phyloP scores from a whole-genome alignment of 2,329 filamentous ascomycete genomes.

The Colletotrichum graminicola region DNA sequence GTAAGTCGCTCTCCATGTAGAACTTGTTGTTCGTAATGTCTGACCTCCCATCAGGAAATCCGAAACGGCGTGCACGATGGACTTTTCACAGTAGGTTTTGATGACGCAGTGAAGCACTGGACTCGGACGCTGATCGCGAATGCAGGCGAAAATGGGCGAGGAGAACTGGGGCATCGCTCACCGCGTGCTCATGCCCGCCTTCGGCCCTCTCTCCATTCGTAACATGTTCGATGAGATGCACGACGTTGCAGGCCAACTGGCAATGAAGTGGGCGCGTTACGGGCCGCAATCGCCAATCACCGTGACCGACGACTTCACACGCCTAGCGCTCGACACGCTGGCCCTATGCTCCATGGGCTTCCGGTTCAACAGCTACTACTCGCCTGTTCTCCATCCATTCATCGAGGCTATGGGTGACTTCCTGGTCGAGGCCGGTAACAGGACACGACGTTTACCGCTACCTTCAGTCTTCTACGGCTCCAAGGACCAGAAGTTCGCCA shows the following conservation, averaged over 20 bases:
- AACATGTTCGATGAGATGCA: slow-evolving; percentile 67
- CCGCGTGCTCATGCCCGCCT: slow-evolving; percentile 74
- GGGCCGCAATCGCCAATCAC: slow-evolving; percentile 60
- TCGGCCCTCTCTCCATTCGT: slow-evolving; percentile 76
- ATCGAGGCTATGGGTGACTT: slow-evolving; percentile 72
- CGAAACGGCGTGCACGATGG: slow-evolving; percentile 66
- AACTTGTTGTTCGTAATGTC: neutral
- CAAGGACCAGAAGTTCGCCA: slow-evolving; percentile 59
- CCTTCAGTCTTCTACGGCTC: slow-evolving; percentile 60
- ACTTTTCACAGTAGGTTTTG: slow-evolving; percentile 43
- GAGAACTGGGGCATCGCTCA: slow-evolving; percentile 65
- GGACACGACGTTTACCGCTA: slow-evolving; percentile 60
- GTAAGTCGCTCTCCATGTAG: neutral
- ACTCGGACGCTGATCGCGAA: neutral
- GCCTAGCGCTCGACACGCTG: slow-evolving; percentile 72
- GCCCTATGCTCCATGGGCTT: slow-evolving; percentile 70
- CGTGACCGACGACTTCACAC: slow-evolving; percentile 70
- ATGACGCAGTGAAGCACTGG: neutral
- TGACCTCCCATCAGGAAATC: slow-evolving; percentile 57
- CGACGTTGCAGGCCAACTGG: slow-evolving; percentile 65
- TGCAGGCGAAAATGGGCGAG: slow-evolving; percentile 40
- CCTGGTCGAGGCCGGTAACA: slow-evolving; percentile 66
- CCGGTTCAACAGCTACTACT: slow-evolving; percentile 73
- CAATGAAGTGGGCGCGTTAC: slow-evolving; percentile 66
- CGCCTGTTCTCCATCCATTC: slow-evolving; percentile 50